phyloP scores from a whole-genome alignment of 768 basidiomycete genomes.

The Naematelia aurantialba region DNA sequence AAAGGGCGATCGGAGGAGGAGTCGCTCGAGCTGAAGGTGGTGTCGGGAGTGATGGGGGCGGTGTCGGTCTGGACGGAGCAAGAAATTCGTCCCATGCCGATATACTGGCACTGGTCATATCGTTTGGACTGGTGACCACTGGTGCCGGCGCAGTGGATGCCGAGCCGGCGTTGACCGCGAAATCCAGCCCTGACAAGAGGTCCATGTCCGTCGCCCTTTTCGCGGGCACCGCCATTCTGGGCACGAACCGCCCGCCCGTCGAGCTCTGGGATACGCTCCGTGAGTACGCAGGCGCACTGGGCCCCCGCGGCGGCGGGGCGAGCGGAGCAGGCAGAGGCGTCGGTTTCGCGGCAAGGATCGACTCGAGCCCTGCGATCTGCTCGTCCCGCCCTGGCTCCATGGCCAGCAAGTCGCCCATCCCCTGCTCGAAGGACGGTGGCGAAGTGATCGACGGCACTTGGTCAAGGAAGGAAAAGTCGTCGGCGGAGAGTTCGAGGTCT shows the following conservation, averaged over 20 bases:
- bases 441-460: constrained; percentile 44
- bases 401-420: constrained; percentile 57
- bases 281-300: constrained; percentile 8
- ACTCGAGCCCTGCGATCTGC: constrained; percentile 38
- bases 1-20: constrained; percentile 14
- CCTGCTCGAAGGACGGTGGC: constrained; percentile 19
- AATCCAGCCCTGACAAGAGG: constrained; percentile 40
- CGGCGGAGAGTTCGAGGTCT: constrained; percentile 68
- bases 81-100: constrained; percentile 22
- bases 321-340: constrained; percentile 35
- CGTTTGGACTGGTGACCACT: not conserved
- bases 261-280: not conserved
- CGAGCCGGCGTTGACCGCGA: not conserved
- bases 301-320: constrained; percentile 35
- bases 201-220: constrained; percentile 30
- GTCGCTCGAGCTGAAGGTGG: constrained; percentile 8
- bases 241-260: constrained; percentile 21
- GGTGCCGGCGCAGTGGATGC: constrained; percentile 4
- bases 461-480: constrained; percentile 73
- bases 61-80: constrained; percentile 10
- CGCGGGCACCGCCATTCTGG: constrained; percentile 18
- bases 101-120: not conserved
- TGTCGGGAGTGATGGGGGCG: constrained; percentile 3
- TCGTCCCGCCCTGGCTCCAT: constrained; percentile 23
- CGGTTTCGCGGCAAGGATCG: constrained; percentile 31